phyloP scores from a whole-genome alignment of 176 grass and related monocot species.

The Olyra latifolia region DNA sequence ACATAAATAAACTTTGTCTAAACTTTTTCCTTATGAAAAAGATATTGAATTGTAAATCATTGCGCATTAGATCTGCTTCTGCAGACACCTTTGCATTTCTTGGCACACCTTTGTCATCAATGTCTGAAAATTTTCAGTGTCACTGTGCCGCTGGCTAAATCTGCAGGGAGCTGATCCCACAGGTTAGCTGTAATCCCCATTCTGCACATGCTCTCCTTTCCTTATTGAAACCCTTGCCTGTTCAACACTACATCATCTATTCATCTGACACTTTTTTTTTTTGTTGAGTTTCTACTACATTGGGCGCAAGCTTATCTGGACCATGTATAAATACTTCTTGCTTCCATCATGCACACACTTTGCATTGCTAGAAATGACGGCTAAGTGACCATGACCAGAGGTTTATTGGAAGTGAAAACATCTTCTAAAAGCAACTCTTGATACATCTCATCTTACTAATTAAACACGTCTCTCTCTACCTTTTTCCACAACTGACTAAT shows the following conservation, averaged over 20 bases:
- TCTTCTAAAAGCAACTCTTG: background rate
- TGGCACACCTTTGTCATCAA: background rate
- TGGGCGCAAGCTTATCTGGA: slow-evolving; percentile 12
- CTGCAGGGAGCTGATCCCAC: slow-evolving; percentile 9
- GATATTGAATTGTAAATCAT: background rate
- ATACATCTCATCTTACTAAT: slow-evolving; percentile 26
- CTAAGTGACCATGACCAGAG: background rate
- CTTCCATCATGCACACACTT: slow-evolving; percentile 2
- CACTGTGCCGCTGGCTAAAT: slow-evolving; percentile 5
- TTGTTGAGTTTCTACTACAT: slow-evolving; percentile 43
- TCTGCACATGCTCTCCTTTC: slow-evolving; percentile 34
- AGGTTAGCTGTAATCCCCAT: slow-evolving; percentile 24
- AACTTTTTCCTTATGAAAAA: background rate
- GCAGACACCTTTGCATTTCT: background rate
- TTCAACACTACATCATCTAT: slow-evolving; percentile 25
- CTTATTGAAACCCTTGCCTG: background rate
- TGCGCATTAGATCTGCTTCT: background rate
- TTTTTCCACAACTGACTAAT: background rate
- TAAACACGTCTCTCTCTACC: slow-evolving; percentile 5
- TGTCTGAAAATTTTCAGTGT: background rate
- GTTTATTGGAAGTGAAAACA: slow-evolving; percentile 37
- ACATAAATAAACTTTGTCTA: background rate
- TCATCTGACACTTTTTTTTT: slow-evolving; percentile 32
- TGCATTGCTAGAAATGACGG: slow-evolving; percentile 15
- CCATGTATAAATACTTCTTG: slow-evolving; percentile 18